Percentiles rank a stretch among this genome's conserved stretches.
Evolutionary conservation across 2,329 filamentous ascomycete species (phyloP).

Genomic region (Metarhizium guizhouense): DNA sequence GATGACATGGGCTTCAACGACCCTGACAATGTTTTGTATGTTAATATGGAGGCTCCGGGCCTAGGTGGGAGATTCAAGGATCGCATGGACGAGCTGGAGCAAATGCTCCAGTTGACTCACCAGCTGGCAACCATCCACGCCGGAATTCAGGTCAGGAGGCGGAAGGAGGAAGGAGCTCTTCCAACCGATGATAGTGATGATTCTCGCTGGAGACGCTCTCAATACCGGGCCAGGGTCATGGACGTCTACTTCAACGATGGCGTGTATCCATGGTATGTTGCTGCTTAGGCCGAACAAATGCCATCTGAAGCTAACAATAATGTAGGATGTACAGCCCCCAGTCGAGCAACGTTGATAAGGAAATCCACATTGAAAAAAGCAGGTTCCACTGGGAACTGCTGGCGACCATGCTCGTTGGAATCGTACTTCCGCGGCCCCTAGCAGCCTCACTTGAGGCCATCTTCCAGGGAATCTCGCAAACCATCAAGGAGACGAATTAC

Average conservation of each 20-base stretch:
- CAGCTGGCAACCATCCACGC: slow-evolving; percentile 5
- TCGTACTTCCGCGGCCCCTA: neutral
- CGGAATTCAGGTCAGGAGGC: slow-evolving; percentile 2
- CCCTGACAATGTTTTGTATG: slow-evolving; percentile 2
- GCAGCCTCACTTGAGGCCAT: neutral
- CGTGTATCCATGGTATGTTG: neutral
- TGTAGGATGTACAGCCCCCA: neutral
- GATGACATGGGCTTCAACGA: slow-evolving; percentile 3
- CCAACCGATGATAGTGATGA: neutral
- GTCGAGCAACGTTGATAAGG: neutral
- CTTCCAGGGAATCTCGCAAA: neutral
- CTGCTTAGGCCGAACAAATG: neutral
- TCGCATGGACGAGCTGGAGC: slow-evolving; percentile 2
- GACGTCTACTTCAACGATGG: neutral
- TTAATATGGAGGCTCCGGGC: neutral
- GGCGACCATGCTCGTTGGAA: neutral
- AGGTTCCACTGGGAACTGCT: neutral
- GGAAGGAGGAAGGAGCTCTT: slow-evolving; percentile 1
- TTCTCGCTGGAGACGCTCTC: neutral
- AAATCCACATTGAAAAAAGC: neutral
- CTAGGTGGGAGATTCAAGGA: neutral
- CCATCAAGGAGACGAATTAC: neutral
- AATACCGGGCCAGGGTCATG: neutral
- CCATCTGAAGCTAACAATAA: neutral
- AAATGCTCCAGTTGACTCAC: slow-evolving; percentile 6